A percentile compares a stretch with the other conserved stretches of the same genome.
Evolutionary conservation across 345 rosid species (phyloP).

Genomic region (Cochlearia excelsa): DNA sequence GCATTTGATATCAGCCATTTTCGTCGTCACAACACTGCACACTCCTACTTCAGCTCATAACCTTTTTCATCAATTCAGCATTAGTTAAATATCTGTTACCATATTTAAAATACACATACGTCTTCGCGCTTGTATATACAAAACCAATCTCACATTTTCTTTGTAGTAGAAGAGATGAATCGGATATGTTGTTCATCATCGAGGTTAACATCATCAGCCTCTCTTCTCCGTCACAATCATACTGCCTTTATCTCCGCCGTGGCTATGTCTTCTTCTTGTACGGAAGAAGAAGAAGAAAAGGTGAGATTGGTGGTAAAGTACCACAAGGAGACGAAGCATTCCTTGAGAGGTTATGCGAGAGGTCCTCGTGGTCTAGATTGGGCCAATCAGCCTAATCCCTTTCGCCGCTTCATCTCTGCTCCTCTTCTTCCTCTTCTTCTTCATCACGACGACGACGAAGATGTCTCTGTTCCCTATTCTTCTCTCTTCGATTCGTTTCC

Average conservation of each 20-base stretch:
- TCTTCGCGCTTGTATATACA: too few relatives aligned
- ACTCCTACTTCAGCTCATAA: too few relatives aligned
- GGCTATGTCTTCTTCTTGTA: conserved; percentile 17
- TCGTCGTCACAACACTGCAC: too few relatives aligned
- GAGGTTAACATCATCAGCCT: too few relatives aligned
- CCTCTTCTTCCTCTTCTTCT: conserved; percentile 59
- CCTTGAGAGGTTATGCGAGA: conserved; percentile 59
- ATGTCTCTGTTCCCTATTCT: conserved; percentile 43
- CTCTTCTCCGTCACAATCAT: too few relatives aligned
- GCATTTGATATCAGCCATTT: too few relatives aligned
- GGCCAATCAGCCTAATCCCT: conserved; percentile 93
- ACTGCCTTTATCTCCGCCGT: conserved; percentile 26
- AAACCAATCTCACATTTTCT: too few relatives aligned
- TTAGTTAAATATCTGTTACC: too few relatives aligned
- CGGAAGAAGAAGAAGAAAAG: conserved; percentile 27
- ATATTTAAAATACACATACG: too few relatives aligned
- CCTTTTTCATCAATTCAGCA: too few relatives aligned
- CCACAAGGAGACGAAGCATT: conserved; percentile 77
- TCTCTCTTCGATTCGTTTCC: conserved; percentile 61
- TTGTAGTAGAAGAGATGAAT: too few relatives aligned
- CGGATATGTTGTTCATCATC: too few relatives aligned
- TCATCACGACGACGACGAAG: conserved; percentile 21
- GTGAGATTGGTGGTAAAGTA: conserved; percentile 52
- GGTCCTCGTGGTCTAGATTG: conserved; percentile 91
- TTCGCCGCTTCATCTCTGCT: conserved; percentile 68